Evolutionary conservation across 2,329 filamentous ascomycete species (phyloP).

Genomic region (Fusarium scirpi): DNA sequence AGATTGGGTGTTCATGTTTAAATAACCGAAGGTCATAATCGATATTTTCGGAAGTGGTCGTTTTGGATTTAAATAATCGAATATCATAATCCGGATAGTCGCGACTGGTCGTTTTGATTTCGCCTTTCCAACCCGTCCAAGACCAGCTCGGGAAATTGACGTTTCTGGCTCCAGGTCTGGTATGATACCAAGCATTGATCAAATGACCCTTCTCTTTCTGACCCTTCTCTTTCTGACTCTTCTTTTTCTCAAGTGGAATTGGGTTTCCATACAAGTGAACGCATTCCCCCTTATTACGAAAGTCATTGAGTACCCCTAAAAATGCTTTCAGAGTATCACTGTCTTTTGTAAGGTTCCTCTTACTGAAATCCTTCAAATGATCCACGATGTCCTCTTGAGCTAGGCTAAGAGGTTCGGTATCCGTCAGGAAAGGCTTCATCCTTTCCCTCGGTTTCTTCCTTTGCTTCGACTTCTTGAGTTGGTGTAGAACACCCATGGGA

Average conservation of each 20-base stretch:
- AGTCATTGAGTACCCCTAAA: not conserved
- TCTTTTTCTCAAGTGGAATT: fast-evolving
- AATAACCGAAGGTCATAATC: not conserved
- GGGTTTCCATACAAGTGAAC: not conserved
- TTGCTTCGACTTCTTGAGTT: fast-evolving
- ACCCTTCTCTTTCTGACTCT: too few species aligned
- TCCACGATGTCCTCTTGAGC: too few species aligned
- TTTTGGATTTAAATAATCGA: not conserved
- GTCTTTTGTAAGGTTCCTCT: fast-evolving
- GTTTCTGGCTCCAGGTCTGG: fast-evolving
- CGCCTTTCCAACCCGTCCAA: not conserved
- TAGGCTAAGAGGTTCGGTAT: too few species aligned
- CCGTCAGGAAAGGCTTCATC: too few species aligned
- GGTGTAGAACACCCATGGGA: too few species aligned
- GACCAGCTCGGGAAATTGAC: not conserved
- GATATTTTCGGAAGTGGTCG: fast-evolving
- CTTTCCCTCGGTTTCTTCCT: too few species aligned
- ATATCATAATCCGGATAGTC: fast-evolving
- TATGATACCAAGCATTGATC: not conserved
- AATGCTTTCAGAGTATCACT: not conserved
- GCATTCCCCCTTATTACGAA: fast-evolving
- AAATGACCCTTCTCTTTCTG: too few species aligned
- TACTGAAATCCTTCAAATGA: not conserved
- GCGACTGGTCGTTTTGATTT: not conserved
- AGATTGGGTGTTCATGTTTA: not conserved